A percentile compares a stretch with the other conserved stretches of the same genome.
These are phyloP conservation scores for Narthecium ossifragum DNA, from an alignment of 106 monocot genomes.

Conservation along the genomic window DNA sequence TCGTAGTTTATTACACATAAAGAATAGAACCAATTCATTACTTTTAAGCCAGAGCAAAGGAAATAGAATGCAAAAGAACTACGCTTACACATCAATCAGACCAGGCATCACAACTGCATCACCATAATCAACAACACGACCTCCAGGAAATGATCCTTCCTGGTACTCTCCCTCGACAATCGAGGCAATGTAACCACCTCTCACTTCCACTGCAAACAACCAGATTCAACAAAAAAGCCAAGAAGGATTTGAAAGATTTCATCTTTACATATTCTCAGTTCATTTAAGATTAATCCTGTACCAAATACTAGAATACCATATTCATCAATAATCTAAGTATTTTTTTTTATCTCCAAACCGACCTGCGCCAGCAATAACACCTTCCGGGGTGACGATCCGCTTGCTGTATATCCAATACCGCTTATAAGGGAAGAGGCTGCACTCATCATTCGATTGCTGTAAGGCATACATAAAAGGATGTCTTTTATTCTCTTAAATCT, in stretches of 20 bases:
- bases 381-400: constrained; percentile 77
- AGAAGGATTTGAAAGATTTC: not conserved
- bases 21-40: no score
- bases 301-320: no score
- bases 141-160: not conserved
- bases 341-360: not conserved
- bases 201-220: constrained; percentile 66
- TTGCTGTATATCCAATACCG: constrained; percentile 73
- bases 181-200: constrained; percentile 59
- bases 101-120: constrained; percentile 96
- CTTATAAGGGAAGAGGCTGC: constrained; percentile 75
- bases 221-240: constrained; percentile 1
- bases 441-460: constrained; percentile 36
- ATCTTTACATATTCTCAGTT: not conserved
- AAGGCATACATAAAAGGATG: not conserved
- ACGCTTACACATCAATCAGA: constrained; percentile 91
- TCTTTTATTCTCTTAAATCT: not conserved
- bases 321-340: not conserved
- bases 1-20: no score
- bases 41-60: no score
- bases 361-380: constrained; percentile 72
- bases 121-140: constrained; percentile 62
- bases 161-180: constrained; percentile 35
- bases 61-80: no score
- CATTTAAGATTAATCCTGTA: not conserved